Conservation (phyloP, 768 basidiomycete genomes). For the Boletus vermiculosoides region DNA sequence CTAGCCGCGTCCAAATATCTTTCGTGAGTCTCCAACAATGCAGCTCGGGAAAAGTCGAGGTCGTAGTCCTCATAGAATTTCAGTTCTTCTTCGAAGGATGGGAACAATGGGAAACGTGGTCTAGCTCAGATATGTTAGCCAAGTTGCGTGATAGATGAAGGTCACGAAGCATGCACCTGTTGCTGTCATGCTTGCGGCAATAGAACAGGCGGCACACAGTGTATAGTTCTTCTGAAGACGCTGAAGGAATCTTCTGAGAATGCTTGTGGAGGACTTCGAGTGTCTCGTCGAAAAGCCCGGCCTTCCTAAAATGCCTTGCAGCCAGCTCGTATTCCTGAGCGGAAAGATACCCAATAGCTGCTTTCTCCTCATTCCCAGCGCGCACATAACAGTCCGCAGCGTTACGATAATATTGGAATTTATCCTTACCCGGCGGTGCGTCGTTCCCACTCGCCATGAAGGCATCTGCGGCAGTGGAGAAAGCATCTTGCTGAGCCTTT, state of each 20-base stretch:
- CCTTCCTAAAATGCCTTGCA: conserved; percentile 49
- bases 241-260: conserved; percentile 28
- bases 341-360: conserved; percentile 43
- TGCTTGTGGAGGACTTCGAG: conserved; percentile 43
- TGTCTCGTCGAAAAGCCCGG: conserved; percentile 53
- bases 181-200: conserved; percentile 30
- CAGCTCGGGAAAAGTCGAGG: conserved; percentile 48
- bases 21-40: conserved; percentile 42
- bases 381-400: conserved; percentile 43
- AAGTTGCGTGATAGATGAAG: neutral
- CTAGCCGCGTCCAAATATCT: conserved; percentile 54
- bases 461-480: conserved; percentile 45
- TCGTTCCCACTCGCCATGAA: conserved; percentile 44
- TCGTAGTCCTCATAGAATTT: conserved; percentile 36
- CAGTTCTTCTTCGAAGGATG: conserved; percentile 49
- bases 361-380: conserved; percentile 39
- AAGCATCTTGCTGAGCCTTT: conserved; percentile 36
- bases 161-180: conserved; percentile 15
- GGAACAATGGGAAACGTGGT: conserved; percentile 48
- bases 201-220: conserved; percentile 48
- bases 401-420: conserved; percentile 28
- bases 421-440: conserved; percentile 23
- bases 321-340: conserved; percentile 45
- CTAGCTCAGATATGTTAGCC: conserved; percentile 33
- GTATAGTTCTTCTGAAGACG: conserved; percentile 38